These are phyloP conservation scores for Puya raimondii DNA, from an alignment of 176 grass and related monocot species.

Conservation along the genomic window DNA sequence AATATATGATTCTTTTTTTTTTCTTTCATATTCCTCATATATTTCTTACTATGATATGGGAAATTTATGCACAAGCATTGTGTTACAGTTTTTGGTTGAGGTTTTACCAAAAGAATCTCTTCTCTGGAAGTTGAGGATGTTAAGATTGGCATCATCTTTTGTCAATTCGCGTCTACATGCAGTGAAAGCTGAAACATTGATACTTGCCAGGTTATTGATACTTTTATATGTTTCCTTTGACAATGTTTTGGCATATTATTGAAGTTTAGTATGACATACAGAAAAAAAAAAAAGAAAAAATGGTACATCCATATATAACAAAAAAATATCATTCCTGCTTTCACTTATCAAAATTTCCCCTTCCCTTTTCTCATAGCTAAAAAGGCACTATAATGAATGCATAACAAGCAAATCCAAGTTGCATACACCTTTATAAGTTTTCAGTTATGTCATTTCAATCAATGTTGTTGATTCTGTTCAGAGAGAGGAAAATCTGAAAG, in stretches of 20 bases:
- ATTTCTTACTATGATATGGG: conserved; percentile 6
- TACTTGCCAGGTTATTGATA: conserved; percentile 62
- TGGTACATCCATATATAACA: too few relatives aligned
- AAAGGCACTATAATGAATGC: too few relatives aligned
- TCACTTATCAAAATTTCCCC: too few relatives aligned
- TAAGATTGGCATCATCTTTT: conserved; percentile 53
- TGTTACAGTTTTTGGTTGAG: conserved; percentile 54
- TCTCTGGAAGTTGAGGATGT: conserved; percentile 63
- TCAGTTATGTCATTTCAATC: too few relatives aligned
- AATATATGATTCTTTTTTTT: neutral
- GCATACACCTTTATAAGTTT: too few relatives aligned
- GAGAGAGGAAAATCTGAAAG: too few relatives aligned
- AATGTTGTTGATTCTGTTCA: too few relatives aligned
- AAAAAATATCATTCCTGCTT: too few relatives aligned
- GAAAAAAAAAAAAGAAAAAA: neutral
- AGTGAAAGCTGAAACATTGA: conserved; percentile 61
- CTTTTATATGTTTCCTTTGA: neutral
- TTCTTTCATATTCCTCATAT: neutral
- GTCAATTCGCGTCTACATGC: conserved; percentile 79
- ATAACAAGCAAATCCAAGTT: too few relatives aligned
- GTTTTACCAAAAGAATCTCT: conserved; percentile 66
- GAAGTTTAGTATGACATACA: neutral
- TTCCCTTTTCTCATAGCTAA: too few relatives aligned
- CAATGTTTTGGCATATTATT: too few relatives aligned
- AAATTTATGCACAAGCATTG: neutral